Conservation (phyloP, 768 basidiomycete genomes). For the Pilatotrama ljubarskyi region DNA sequence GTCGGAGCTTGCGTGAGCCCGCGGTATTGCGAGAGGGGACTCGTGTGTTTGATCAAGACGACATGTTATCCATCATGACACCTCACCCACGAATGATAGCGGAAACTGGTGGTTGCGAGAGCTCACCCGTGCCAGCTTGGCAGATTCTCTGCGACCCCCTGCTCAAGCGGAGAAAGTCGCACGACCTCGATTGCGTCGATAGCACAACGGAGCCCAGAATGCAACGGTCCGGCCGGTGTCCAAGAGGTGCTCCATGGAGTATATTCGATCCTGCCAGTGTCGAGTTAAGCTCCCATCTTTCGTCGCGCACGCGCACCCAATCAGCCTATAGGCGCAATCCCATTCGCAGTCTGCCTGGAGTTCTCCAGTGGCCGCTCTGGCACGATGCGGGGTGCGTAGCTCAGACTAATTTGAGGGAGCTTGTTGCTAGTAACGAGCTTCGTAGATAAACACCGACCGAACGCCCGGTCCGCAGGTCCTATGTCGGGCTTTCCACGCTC, state of each 20-base stretch:
- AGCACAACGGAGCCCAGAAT: too few relatives aligned
- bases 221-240: background rate
- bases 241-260: background rate
- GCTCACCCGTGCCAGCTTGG: too few relatives aligned
- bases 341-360: background rate
- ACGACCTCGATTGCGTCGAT: too few relatives aligned
- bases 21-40: too few relatives aligned
- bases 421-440: background rate
- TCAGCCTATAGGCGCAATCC: background rate
- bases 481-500: constrained; percentile 8
- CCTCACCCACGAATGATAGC: too few relatives aligned
- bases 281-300: background rate
- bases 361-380: background rate
- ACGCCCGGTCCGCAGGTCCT: constrained; percentile 14
- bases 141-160: too few relatives aligned
- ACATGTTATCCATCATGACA: too few relatives aligned
- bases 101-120: too few relatives aligned
- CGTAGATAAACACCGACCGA: background rate
- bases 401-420: background rate
- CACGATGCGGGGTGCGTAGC: background rate
- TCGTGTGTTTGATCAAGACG: too few relatives aligned
- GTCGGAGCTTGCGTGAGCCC: too few relatives aligned
- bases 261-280: background rate
- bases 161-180: background rate
- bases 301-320: background rate